Base-by-base conservation (phyloP, 257 asterid species). In the Penstemon barbatus region DNA sequence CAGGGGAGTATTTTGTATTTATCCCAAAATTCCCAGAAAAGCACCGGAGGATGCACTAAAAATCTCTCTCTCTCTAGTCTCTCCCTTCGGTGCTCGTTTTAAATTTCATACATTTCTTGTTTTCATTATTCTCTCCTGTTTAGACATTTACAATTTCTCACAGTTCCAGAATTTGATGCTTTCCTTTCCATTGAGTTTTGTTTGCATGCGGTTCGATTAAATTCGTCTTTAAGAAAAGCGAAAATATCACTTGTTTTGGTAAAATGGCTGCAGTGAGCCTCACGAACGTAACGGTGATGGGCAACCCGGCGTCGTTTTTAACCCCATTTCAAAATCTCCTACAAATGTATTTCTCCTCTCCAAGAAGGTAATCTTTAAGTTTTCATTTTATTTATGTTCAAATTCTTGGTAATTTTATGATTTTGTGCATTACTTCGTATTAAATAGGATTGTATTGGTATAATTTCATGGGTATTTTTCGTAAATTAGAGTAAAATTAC, bases 231-330 rank as follows among this genome's bases (percentile, higher is more conserved):
- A 9, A 55, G 66, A 67, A 51, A 49, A 67, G 65, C 75, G 37
- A 56, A 10, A 6, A 25, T 38, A 66, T 61, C 49, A 11, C 53
- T 53, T 5, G 68, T 36, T 69, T 53, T 19, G 71, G 75, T 68
- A 72, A 69, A 65, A 93, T 93, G 99, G 91, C 92, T 80, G 97
- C 96, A 50, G 95, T 93, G 71, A 90, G 89, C 80, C 84, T 93
- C 52, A 88, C 96, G 50, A 88, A 91, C 83, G 97, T 93, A 6
- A 70, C 96, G 6, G 99, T 93, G 78, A 84, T 90, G 74, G 99
- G 89, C 79, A 90, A 93, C 81, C 99, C 99, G 69, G 89, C 97
- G 72, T 81, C 95, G 76, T 93, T 93, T 82, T 63, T 77, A 18
- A 43, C 92, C 46, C 95, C 97, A 6, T 88, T 93, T 77, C 97